Conservation (phyloP, 805 yeast genomes). For the Candida ponderosae region DNA sequence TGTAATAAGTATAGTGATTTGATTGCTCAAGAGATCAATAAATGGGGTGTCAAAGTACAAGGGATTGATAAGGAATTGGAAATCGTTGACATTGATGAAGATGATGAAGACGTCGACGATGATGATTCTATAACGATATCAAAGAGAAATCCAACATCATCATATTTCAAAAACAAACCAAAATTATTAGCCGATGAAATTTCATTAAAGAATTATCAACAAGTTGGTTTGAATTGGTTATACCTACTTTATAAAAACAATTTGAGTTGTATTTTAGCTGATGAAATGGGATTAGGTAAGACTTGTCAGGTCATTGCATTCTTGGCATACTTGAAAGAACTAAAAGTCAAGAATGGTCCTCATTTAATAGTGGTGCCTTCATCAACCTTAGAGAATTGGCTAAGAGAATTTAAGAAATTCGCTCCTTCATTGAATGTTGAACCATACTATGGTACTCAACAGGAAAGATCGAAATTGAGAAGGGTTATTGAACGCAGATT, state of each 20-base stretch:
- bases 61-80: slow-evolving; percentile 61
- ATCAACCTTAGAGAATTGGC: slow-evolving; percentile 95
- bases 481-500: slow-evolving; percentile 49
- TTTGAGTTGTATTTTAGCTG: slow-evolving; percentile 90
- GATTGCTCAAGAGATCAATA: slow-evolving; percentile 63
- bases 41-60: slow-evolving; percentile 83
- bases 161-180: slow-evolving; percentile 68
- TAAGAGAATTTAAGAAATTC: slow-evolving; percentile 86
- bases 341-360: slow-evolving; percentile 58
- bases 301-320: slow-evolving; percentile 95
- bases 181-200: slow-evolving; percentile 51
- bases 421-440: slow-evolving; percentile 77
- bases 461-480: slow-evolving; percentile 80
- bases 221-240: slow-evolving; percentile 96
- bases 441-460: slow-evolving; percentile 88
- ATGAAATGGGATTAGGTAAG: slow-evolving; percentile 98
- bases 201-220: slow-evolving; percentile 81
- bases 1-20: slow-evolving; percentile 72
- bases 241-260: slow-evolving; percentile 66
- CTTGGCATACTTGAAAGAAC: slow-evolving; percentile 72
- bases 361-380: slow-evolving; percentile 95
- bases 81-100: slow-evolving; percentile 41
- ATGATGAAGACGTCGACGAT: slow-evolving; percentile 23
- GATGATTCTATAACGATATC: slow-evolving; percentile 23
- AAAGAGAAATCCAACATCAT: slow-evolving; percentile 14